Evolutionary conservation across 129 eudicot genomes (phyloP).

Genomic region (Cynara cardunculus): DNA sequence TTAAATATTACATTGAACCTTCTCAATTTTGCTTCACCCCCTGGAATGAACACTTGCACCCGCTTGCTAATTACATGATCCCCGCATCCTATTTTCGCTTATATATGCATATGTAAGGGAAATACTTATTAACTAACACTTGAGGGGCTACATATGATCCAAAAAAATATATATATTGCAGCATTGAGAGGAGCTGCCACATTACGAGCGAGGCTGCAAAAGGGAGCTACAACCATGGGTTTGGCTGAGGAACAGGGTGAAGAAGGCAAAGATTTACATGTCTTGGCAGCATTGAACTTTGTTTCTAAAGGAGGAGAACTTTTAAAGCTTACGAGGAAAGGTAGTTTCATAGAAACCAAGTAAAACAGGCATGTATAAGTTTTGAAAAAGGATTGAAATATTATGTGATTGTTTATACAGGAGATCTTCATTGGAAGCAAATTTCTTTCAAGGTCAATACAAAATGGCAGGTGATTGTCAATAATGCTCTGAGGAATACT

Average conservation of each 20-base stretch:
- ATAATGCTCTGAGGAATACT: not conserved
- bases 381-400: not conserved
- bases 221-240: conserved; percentile 47
- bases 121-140: not conserved
- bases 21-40: not conserved
- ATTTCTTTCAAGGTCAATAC: conserved; percentile 75
- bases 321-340: conserved; percentile 70
- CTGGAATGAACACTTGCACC: not conserved
- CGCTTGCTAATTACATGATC: not conserved
- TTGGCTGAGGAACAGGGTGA: conserved; percentile 47
- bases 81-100: not conserved
- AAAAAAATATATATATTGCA: conserved; percentile 13
- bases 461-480: conserved; percentile 55
- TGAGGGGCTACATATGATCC: not conserved
- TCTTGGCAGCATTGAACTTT: conserved; percentile 49
- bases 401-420: conserved; percentile 34
- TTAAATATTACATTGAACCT: no score
- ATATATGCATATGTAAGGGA: not conserved
- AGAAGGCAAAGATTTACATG: conserved; percentile 53
- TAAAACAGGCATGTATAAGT: not conserved
- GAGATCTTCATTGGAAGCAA: conserved; percentile 92
- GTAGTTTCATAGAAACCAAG: conserved; percentile 27
- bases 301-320: conserved; percentile 78
- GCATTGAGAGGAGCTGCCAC: conserved; percentile 94
- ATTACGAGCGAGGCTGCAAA: conserved; percentile 70